Percentiles rank a stretch among this genome's conserved stretches.
phyloP scores from a whole-genome alignment of 2,329 filamentous ascomycete species.

The Colletotrichum spaethianum region DNA sequence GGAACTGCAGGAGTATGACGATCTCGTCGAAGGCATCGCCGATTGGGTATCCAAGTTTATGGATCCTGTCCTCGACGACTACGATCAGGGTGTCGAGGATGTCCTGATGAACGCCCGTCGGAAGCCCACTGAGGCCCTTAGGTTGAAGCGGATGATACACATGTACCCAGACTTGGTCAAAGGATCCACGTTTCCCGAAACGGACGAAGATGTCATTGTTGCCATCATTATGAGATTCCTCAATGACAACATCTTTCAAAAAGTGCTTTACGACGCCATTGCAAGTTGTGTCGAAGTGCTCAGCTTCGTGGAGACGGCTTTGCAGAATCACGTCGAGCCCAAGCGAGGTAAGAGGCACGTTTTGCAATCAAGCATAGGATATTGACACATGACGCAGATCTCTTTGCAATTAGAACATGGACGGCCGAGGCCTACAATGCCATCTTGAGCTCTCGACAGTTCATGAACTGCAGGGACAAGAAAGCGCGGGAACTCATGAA shows the following conservation, averaged over 20 bases:
- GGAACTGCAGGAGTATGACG: constrained; percentile 51
- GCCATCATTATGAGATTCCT: constrained; percentile 54
- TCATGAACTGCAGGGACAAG: constrained; percentile 45
- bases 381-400: constrained; percentile 45
- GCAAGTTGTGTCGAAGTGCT: constrained; percentile 46
- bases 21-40: constrained; percentile 51
- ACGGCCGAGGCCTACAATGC: constrained; percentile 55
- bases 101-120: constrained; percentile 44
- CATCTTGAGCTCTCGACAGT: constrained; percentile 50
- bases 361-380: too few relatives aligned
- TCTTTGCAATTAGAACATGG: constrained; percentile 55
- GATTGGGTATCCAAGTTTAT: constrained; percentile 56
- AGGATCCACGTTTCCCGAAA: constrained; percentile 52
- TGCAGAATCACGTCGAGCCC: constrained; percentile 53
- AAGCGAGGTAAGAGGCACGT: constrained; percentile 52
- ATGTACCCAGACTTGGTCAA: constrained; percentile 51
- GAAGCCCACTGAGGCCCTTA: constrained; percentile 45
- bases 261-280: constrained; percentile 48
- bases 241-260: constrained; percentile 53
- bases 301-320: constrained; percentile 51
- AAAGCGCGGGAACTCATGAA: constrained; percentile 47
- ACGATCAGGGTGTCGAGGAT: constrained; percentile 44
- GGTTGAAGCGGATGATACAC: constrained; percentile 47
- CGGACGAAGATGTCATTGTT: constrained; percentile 54
- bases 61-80: constrained; percentile 49